Evolutionary conservation across 1,284 basidiomycete species (phyloP), one percentile per base, ranked within the genome.

Genomic region (Coriolopsis trogii): DNA sequence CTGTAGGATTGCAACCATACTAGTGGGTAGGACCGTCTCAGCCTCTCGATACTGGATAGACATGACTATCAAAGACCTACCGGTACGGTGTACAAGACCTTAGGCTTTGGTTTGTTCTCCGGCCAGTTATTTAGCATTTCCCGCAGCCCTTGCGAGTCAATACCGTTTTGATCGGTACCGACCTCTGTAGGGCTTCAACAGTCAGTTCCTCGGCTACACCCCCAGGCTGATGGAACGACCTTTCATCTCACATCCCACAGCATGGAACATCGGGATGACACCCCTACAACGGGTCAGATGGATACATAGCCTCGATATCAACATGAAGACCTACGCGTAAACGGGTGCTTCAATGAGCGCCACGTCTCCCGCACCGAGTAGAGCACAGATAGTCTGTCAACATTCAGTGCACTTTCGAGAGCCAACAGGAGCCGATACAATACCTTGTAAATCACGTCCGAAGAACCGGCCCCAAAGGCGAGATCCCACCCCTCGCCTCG

Each of bases 361-460:
- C 8, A 87, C 69, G 67, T 98, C 95, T 12, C 91, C 93, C 2
- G 82, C 84, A 65, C 95, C 85, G 26, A 95, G 72, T 33, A 95
- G 62, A 6, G 80, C 73, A 18, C 69, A 67, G n/a, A 81, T 72
- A 44, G 81, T 79, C 85, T 87, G 45, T 13, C n/a, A 13, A 28
- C 6, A 13, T 15, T 7, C 24, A 8, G 23, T n/a, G 28, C 10
- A 30, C 30, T 21, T 31, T 18, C 16, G 16, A 29, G 26, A 25
- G n/a, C 6, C 38, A 41, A 16, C 13, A 16, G 5, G n/a, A 20
- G 18, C 7, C 5, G 20, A 37, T 24, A 18, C 39, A 21, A 58
- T 44, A 88, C 91, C 80, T 96, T 96, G 73, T 80, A 89, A 53
- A 97, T 82, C 57, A 95, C 65, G 73, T 97, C 94, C 70, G 96